These are phyloP conservation scores for Pochonia chlamydosporia DNA, from an alignment of 2,329 filamentous ascomycete genomes.

Conservation along the genomic window DNA sequence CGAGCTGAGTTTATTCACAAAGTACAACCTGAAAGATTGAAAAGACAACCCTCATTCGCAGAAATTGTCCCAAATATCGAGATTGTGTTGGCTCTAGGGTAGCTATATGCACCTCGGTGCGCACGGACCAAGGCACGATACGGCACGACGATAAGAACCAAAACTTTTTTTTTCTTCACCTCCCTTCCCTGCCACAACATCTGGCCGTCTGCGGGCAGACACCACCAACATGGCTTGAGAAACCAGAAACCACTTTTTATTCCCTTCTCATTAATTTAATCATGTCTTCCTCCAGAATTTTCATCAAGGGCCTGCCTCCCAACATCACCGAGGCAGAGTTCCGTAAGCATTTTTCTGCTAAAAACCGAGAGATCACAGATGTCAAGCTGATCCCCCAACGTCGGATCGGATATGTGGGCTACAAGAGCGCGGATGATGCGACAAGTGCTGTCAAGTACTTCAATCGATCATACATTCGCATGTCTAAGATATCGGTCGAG, in stretches of 20 bases:
- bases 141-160: constrained; percentile 15
- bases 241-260: not conserved
- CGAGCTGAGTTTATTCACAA: no score
- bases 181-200: not conserved
- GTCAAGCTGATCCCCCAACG: constrained; percentile 84
- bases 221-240: constrained; percentile 3
- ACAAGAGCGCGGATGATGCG: constrained; percentile 76
- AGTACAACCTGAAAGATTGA: no score
- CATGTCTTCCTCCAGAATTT: constrained; percentile 61
- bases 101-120: not conserved
- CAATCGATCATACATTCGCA: constrained; percentile 89
- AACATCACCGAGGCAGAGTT: constrained; percentile 80
- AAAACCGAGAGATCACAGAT: constrained; percentile 76
- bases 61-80: rapidly evolving
- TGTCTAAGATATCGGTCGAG: constrained; percentile 91
- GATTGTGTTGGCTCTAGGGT: not conserved
- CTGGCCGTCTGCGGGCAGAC: constrained; percentile 10
- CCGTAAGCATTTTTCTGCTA: constrained; percentile 75
- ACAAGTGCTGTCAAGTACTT: constrained; percentile 86
- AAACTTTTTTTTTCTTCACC: constrained; percentile 23
- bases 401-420: constrained; percentile 93
- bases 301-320: constrained; percentile 81
- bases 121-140: constrained; percentile 18
- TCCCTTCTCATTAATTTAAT: constrained; percentile 19
- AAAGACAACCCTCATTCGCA: no score